Evolutionary conservation across 495 filamentous ascomycete genomes (phyloP).

Genomic region (Tuber microsphaerosporum): DNA sequence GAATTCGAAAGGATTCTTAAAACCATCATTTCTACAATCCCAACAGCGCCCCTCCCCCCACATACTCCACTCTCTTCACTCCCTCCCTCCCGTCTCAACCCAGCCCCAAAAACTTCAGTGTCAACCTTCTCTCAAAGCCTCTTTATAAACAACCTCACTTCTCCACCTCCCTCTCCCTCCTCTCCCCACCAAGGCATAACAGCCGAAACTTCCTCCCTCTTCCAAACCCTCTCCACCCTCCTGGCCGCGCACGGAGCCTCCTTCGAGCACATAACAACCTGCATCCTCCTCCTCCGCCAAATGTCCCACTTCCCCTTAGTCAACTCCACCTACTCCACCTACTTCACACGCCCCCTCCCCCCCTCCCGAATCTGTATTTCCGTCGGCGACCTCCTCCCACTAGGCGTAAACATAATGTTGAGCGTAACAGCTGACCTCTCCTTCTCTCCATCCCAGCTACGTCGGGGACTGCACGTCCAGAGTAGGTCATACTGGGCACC

Average conservation of each 20-base stretch:
- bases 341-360: slow-evolving; percentile 69
- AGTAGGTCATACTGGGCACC: slow-evolving; percentile 94
- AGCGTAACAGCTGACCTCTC: slow-evolving; percentile 49
- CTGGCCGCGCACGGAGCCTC: slow-evolving; percentile 32
- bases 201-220: slow-evolving; percentile 18
- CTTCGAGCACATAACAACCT: slow-evolving; percentile 59
- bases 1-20: slow-evolving; percentile 43
- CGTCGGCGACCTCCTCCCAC: slow-evolving; percentile 58
- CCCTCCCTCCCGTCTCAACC: slow-evolving; percentile 44
- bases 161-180: not conserved
- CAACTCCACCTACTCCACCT: slow-evolving; percentile 64
- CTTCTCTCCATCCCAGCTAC: slow-evolving; percentile 24
- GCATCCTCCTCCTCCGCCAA: slow-evolving; percentile 66
- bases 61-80: slow-evolving; percentile 37
- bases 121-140: slow-evolving; percentile 4
- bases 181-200: slow-evolving; percentile 10
- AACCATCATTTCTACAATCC: slow-evolving; percentile 10
- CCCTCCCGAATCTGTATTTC: slow-evolving; percentile 78
- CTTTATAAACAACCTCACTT: slow-evolving; percentile 32
- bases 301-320: slow-evolving; percentile 70
- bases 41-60: not conserved
- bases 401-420: slow-evolving; percentile 55
- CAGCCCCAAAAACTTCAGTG: slow-evolving; percentile 3
- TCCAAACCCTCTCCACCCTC: slow-evolving; percentile 20
- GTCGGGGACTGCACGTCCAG: slow-evolving; percentile 74